Percentiles rank a stretch among this genome's conserved stretches.
These are phyloP conservation scores for Globisporangium uncinulatum DNA, from an alignment of 352 stramenopile species.

Conservation along the genomic window DNA sequence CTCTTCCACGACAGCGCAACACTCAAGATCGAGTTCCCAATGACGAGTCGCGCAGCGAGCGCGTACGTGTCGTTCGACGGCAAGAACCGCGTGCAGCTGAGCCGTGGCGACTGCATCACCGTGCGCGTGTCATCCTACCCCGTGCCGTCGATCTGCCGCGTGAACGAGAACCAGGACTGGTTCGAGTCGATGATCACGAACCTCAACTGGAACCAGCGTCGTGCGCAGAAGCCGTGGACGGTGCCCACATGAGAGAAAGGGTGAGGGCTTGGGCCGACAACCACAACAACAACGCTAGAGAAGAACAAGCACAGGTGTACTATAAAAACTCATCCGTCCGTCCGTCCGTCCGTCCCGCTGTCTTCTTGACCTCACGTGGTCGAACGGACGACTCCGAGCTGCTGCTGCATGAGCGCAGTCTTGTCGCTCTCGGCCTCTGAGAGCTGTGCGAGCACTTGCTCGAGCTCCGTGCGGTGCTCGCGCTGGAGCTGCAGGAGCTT, in stretches of 20 bases:
- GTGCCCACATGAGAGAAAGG: conserved; percentile 10
- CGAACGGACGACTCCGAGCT: conserved; percentile 27
- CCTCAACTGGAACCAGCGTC: conserved; percentile 91
- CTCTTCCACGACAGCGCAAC: conserved; percentile 90
- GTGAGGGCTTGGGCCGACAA: neutral
- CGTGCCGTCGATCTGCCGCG: conserved; percentile 78
- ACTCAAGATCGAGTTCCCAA: conserved; percentile 87
- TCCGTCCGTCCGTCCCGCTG: neutral
- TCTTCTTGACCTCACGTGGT: conserved; percentile 6
- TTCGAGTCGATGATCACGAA: conserved; percentile 91
- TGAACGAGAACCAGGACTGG: conserved; percentile 91
- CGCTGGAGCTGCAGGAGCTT: conserved; percentile 51
- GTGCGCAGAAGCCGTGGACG: conserved; percentile 73
- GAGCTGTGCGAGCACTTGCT: conserved; percentile 61
- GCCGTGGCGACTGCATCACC: conserved; percentile 80
- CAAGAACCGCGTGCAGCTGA: conserved; percentile 85
- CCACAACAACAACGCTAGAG: neutral
- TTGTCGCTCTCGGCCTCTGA: conserved; percentile 64
- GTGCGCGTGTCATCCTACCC: conserved; percentile 87
- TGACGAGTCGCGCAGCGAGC: conserved; percentile 56
- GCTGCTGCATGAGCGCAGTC: conserved; percentile 50
- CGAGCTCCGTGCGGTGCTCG: conserved; percentile 48
- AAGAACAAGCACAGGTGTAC: conserved; percentile 1
- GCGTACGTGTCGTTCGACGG: conserved; percentile 91
- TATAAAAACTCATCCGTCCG: conserved; percentile 4